Evolutionary conservation across 2,329 filamentous ascomycete genomes (phyloP).

Genomic region (Plenodomus biglobosus): DNA sequence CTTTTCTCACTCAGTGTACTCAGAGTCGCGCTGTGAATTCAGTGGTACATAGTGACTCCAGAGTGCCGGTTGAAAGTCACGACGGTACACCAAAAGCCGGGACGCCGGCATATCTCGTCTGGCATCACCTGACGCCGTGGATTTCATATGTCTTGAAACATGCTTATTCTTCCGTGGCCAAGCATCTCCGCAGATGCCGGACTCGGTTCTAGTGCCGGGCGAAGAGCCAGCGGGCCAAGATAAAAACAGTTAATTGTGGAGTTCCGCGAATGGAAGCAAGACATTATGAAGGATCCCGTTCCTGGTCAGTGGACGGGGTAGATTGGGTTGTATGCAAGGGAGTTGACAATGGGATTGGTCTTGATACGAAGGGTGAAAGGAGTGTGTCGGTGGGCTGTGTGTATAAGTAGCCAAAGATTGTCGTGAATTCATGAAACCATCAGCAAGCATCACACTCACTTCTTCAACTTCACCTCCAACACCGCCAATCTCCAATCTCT

Average conservation of each 20-base stretch:
- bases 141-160: slow-evolving; percentile 4
- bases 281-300: background rate
- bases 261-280: slow-evolving; percentile 17
- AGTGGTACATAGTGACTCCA: too few species aligned
- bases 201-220: slow-evolving; percentile 5
- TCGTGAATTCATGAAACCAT: background rate
- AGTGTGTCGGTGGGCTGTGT: background rate
- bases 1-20: too few species aligned
- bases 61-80: too few species aligned
- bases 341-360: background rate
- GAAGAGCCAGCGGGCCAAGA: slow-evolving; percentile 13
- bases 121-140: background rate
- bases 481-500: background rate
- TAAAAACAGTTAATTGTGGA: slow-evolving; percentile 6
- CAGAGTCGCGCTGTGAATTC: too few species aligned
- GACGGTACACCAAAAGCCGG: background rate
- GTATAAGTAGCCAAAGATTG: background rate
- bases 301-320: slow-evolving; percentile 6
- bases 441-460: background rate
- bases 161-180: slow-evolving; percentile 1
- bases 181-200: slow-evolving; percentile 6
- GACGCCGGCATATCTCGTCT: background rate
- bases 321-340: background rate
- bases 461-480: background rate
- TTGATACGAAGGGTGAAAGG: background rate